phyloP scores from a whole-genome alignment of 1,139 yeast species.

The Tardiomyces blankii region DNA sequence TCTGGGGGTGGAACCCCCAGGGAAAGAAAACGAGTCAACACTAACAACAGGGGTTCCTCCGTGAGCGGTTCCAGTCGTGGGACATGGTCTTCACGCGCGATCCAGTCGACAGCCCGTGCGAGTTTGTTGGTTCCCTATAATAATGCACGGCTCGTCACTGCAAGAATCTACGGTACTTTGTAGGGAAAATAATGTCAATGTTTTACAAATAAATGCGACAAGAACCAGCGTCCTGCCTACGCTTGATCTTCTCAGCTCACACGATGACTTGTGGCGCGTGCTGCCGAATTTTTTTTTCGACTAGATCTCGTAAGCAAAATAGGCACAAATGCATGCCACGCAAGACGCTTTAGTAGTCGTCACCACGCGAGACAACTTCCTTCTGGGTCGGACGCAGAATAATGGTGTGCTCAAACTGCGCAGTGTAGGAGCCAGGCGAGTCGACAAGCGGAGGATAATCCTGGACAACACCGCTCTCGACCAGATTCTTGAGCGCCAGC shows the following conservation, averaged over 20 bases:
- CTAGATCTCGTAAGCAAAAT: no score
- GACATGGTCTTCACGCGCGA: not conserved
- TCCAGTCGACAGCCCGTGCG: not conserved
- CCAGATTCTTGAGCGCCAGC: constrained; percentile 79
- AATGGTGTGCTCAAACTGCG: constrained; percentile 93
- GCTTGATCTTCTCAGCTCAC: no score
- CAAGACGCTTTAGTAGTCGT: constrained; percentile 51
- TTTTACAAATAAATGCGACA: no score
- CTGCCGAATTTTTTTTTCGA: no score
- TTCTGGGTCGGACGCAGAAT: constrained; percentile 82
- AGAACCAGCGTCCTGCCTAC: no score
- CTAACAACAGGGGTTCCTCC: not conserved
- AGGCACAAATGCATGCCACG: no score
- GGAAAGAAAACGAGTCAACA: no score
- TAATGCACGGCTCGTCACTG: no score
- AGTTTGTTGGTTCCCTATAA: not conserved
- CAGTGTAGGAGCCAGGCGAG: constrained; percentile 77
- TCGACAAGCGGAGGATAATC: constrained; percentile 98
- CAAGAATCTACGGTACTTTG: no score
- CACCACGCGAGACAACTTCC: constrained; percentile 93
- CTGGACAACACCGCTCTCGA: constrained; percentile 74
- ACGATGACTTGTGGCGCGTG: no score
- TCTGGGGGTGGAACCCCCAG: no score
- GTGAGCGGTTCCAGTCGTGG: not conserved
- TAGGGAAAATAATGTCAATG: no score